Conservation (phyloP, 345 rosid species). For the Sonneratia caseolaris region DNA sequence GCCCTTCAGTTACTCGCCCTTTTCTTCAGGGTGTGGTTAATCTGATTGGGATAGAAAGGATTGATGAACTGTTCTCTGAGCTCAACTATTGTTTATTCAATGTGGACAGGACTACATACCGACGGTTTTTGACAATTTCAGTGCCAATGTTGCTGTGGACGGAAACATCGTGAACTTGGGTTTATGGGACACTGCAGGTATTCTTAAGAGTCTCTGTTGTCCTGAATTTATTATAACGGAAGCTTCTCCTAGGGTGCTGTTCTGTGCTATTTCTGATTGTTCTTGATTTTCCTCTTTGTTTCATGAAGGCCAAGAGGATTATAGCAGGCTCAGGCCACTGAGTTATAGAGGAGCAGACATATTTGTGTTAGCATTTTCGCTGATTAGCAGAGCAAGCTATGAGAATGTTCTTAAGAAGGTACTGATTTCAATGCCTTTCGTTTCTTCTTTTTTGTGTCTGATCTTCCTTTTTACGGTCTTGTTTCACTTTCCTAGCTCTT, state of each 20-base stretch:
- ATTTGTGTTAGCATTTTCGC: conserved; percentile 82
- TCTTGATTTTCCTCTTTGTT: conserved; percentile 6
- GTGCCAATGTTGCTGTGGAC: conserved; percentile 93
- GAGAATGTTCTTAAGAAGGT: conserved; percentile 98
- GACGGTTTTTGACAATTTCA: conserved; percentile 95
- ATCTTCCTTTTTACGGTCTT: neutral
- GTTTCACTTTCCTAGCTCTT: conserved; percentile 10
- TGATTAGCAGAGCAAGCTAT: conserved; percentile 90
- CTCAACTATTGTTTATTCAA: neutral
- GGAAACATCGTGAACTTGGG: conserved; percentile 92
- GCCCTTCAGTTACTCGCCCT: neutral
- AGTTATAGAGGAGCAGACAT: conserved; percentile 97
- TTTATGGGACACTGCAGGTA: conserved; percentile 99
- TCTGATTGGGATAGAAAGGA: neutral
- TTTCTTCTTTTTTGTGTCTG: conserved; percentile 11
- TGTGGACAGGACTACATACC: conserved; percentile 78
- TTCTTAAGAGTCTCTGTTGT: conserved; percentile 1
- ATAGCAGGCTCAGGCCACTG: conserved; percentile 93
- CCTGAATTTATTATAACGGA: conserved; percentile 1
- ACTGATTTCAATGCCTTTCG: conserved; percentile 9
- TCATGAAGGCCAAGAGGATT: conserved; percentile 87
- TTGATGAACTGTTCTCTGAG: neutral
- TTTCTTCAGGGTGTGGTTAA: neutral
- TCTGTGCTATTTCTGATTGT: neutral
- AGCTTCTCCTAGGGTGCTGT: neutral